A percentile compares a stretch with the other conserved stretches of the same genome.
Evolutionary conservation across 345 rosid genomes (phyloP).

Genomic region (Mercurialis annua): DNA sequence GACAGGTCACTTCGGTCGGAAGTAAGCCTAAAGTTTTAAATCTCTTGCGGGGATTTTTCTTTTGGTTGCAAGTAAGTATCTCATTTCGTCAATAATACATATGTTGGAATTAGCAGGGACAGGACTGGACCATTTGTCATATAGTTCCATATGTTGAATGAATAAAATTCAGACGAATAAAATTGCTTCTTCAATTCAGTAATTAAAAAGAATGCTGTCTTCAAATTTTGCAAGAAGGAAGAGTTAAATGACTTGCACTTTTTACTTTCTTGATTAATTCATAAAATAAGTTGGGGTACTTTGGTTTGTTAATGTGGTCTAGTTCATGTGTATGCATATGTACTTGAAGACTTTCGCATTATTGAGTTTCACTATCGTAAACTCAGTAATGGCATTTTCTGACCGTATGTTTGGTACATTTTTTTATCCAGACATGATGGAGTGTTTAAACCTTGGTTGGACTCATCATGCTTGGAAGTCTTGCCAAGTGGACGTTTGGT

Average conservation of each 20-base stretch:
- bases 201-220: not conserved
- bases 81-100: not conserved
- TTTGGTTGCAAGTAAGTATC: conserved; percentile 54
- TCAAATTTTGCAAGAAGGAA: not conserved
- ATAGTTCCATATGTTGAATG: conserved; percentile 1
- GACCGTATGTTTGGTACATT: not conserved
- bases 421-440: conserved; percentile 45
- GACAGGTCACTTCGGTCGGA: conserved; percentile 11
- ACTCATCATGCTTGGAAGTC: conserved; percentile 29
- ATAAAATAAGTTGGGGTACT: not conserved
- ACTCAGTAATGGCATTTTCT: not conserved
- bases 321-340: not conserved
- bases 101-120: not conserved
- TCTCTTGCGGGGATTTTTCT: conserved; percentile 78
- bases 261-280: not conserved
- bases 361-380: not conserved
- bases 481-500: conserved; percentile 10
- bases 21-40: conserved; percentile 33
- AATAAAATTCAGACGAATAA: not conserved
- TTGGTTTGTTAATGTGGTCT: not conserved
- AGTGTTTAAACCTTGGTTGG: conserved; percentile 54
- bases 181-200: not conserved
- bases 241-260: too few relatives aligned
- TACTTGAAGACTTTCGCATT: not conserved
- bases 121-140: not conserved